Evolutionary conservation across 2,329 filamentous ascomycete genomes (phyloP), one percentile per base, ranked within the genome.

Genomic region (Claviceps quebecensis): DNA sequence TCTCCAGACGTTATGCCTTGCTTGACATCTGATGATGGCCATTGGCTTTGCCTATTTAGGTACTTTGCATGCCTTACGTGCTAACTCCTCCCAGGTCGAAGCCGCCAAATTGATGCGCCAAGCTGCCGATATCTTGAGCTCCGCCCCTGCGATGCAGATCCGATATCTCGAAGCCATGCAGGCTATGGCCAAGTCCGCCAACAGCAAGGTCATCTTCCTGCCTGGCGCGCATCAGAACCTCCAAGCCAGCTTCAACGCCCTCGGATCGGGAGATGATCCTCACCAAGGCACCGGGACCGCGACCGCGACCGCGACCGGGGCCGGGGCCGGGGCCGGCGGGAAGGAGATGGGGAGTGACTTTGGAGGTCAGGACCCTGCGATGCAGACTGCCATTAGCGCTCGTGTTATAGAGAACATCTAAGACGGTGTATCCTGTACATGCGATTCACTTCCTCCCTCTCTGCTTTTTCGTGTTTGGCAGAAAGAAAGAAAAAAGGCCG

Each of bases 101-200:
- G 83, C 84, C 50, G 91, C 93, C 69, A 96, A 96, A 71, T 75
- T 97, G 64, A 94, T 87, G 86, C 80, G 84, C 62, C 82, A 93
- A 71, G 91, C 93, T 39, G 93, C 93, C 67, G 91, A 98, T 65
- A 96, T 97, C 59, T 70, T 98, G 48, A 87, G 81, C 56, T 88
- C 82, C 16, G 91, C 91, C 0, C 93, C 93, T 2, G 93, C 93
- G 59, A 98, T 98, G 93, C 90, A 96, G 72, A 95, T 95, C 72
- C 77, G 90, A 58, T 97, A 97, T 69, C 84, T 98, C 58, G 93
- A 98, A 72, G 90, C 93, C 4, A 97, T 97, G 91, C 93, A 97
- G 68, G 80, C 87, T 43, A 98, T 98, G 91, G 93, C 93, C 61
- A 97, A 96, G 78, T 80, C 81, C 0, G 87, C 89, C 47, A 94